Base-by-base conservation (phyloP, 192 early-diverging fungal genomes). In the Podila clonocystis region DNA sequence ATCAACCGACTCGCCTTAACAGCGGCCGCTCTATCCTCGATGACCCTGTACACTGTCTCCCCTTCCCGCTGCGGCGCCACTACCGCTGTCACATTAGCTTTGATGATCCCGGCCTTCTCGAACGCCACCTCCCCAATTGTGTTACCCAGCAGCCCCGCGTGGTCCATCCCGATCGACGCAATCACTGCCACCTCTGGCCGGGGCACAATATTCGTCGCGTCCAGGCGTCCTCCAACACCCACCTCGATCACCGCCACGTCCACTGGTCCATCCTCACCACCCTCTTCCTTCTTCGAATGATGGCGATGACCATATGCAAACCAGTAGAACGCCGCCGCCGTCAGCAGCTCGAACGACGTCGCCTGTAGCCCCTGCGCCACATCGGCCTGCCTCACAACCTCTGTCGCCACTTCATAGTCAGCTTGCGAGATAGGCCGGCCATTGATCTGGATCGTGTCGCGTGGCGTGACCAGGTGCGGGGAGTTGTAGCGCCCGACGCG, bases 381-480 rank as follows among this genome's bases (percentile, higher is more conserved):
- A 63, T 92, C 89, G 8, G 76, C 83, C 45, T 64, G 62, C 28
- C 86, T 86, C 29, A 98, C 86, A 22, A 82, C 57, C 58, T 95
- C 85, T 88, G 89, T 94, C 12, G 90, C 88, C 29, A 93, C 83
- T 75, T 93, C 90, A 68, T 94, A 97, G 82, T 94, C 88, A 13
- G 86, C 79, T 31, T 90, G 85, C 1, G 86, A 82, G 11, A 98
- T 88, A 13, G 97, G 93, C 48, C 72, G 61, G 3, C 96, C 96
- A 75, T 98, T 90, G 79, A 99, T 95, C 52, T 93, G 90, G 62
- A 99, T 97, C 20, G 96, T 90, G 77, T 99, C 98, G 22, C 96
- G 89, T 1, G 92, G 95, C 62, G 95, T 91, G 41, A 95, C 86
- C 57, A 99, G 83, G 74, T 99, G 98, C 4, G 98, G 98, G 6